Base-by-base conservation (phyloP, 768 basidiomycete genomes). In the Antrodiella citrinella region DNA sequence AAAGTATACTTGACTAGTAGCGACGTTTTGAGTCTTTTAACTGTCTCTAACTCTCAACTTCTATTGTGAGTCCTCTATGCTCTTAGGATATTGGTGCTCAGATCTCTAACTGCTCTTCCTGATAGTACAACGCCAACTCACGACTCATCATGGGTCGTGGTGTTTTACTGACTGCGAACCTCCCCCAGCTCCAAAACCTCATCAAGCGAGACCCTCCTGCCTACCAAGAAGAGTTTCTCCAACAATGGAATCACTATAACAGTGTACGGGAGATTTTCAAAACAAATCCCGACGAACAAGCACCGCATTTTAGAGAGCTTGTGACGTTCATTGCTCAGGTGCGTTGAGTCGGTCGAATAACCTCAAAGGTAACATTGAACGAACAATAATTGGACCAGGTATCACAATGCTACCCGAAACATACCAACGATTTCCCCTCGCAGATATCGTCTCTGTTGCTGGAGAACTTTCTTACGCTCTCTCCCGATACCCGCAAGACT, bases 201-300 rank as follows among this genome's bases (percentile, higher is more conserved):
- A 93, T 99, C 66, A 99, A 99, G 64, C 80, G 96, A 41, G 91
- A 96, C 65, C 89, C 95, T 2, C 67, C 71, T 7, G 84, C 80
- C 0, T 98, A 99, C 72, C 86, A 81, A 63, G 95, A 98, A 54
- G 96, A 99, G 59, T 99, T 98, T 58, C 63, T 93, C 13, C 91
- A 91, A 56, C 95, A 99, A 74, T 96, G 92, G 86, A 90, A 89
- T 53, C 91, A 95, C 66, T 98, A 94, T 69, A 80, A 87, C 57
- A 87, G 83, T 56, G 83, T 87, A 49, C 80, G 89, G 26, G 80
- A 91, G 59, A 87, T 99, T 54, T 92, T 93, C 60, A 76, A 77
- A 58, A 72, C 85, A 52, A 82, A 82, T 61, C 90, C 93, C 1
- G 81, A 82, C 60, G 92, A 94, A 60, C 87, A 94, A 59, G 85